phyloP scores from a whole-genome alignment of 1,139 yeast genomes.

The Candida anutae region DNA sequence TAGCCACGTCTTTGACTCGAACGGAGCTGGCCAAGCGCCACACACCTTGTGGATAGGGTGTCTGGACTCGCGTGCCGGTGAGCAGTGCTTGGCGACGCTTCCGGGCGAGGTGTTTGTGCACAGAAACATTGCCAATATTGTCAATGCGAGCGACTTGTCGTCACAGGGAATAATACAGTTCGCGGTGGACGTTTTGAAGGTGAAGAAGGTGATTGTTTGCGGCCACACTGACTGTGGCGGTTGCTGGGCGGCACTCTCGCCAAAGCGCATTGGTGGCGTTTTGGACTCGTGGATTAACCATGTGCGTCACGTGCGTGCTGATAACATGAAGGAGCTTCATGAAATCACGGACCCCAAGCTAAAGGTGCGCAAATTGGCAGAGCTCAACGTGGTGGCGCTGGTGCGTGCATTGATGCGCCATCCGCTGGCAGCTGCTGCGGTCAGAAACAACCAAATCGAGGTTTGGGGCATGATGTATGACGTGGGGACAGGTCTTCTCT shows the following conservation, averaged over 20 bases:
- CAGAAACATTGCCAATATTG: conserved; percentile 83
- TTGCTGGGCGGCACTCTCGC: conserved; percentile 74
- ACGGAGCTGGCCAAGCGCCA: conserved; percentile 84
- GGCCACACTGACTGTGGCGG: conserved; percentile 99
- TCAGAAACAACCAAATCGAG: conserved; percentile 64
- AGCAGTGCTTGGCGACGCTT: conserved; percentile 64
- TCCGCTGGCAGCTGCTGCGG: conserved; percentile 68
- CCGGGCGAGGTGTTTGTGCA: conserved; percentile 97
- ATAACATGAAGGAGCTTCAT: conserved; percentile 42
- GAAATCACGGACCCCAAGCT: conserved; percentile 42
- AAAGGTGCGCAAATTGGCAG: conserved; percentile 62
- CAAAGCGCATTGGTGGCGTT: conserved; percentile 64
- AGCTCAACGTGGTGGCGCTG: conserved; percentile 65
- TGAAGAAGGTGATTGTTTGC: conserved; percentile 77
- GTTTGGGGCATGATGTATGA: conserved; percentile 88
- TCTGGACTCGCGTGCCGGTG: conserved; percentile 88
- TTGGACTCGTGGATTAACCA: conserved; percentile 75
- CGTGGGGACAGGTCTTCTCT: conserved; percentile 68
- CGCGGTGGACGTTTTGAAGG: conserved; percentile 82
- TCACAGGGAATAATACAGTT: conserved; percentile 82
- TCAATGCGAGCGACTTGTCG: conserved; percentile 65
- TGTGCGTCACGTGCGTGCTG: conserved; percentile 61
- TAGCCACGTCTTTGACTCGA: conserved; percentile 51
- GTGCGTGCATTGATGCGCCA: conserved; percentile 56
- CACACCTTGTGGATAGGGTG: conserved; percentile 96